A percentile compares a stretch with the other conserved stretches of the same genome.
phyloP scores from a whole-genome alignment of 176 grass and related monocot genomes.

The Tillandsia leiboldiana region DNA sequence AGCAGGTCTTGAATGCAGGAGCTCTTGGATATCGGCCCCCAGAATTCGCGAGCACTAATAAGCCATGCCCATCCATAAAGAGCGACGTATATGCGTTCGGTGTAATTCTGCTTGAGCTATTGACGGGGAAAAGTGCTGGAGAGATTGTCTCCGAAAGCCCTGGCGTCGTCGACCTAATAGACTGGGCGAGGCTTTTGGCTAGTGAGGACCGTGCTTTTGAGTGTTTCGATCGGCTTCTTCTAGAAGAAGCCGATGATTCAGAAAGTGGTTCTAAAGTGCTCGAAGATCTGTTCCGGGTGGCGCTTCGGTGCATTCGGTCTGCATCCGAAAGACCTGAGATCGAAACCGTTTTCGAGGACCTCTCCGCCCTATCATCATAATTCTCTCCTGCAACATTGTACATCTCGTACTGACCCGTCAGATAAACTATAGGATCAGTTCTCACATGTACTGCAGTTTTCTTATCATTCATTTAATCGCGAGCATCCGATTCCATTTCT shows the following conservation, averaged over 20 bases:
- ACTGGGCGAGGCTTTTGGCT: constrained; percentile 77
- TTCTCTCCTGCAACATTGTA: constrained; percentile 23
- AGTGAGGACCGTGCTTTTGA: constrained; percentile 48
- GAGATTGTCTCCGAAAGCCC: constrained; percentile 62
- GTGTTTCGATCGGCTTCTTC: constrained; percentile 54
- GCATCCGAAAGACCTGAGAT: constrained; percentile 79
- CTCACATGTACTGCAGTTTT: constrained; percentile 29
- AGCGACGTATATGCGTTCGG: constrained; percentile 88
- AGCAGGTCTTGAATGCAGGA: constrained; percentile 64
- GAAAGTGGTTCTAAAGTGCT: constrained; percentile 22
- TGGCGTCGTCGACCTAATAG: constrained; percentile 71
- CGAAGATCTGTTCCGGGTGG: constrained; percentile 61
- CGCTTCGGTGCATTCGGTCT: constrained; percentile 61
- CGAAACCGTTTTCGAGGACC: constrained; percentile 67
- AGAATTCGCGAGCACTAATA: constrained; percentile 70
- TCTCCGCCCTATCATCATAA: constrained; percentile 36
- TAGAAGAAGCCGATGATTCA: constrained; percentile 16
- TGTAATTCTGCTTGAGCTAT: constrained; percentile 67
- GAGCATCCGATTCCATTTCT: constrained; percentile 20
- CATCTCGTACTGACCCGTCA: constrained; percentile 42
- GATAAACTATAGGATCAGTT: constrained; percentile 23
- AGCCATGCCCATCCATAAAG: constrained; percentile 82
- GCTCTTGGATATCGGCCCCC: constrained; percentile 81
- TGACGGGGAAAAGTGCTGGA: constrained; percentile 65
- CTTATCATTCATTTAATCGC: constrained; percentile 13